Base-by-base conservation (phyloP, 116 monocot species). In the Zostera marina region DNA sequence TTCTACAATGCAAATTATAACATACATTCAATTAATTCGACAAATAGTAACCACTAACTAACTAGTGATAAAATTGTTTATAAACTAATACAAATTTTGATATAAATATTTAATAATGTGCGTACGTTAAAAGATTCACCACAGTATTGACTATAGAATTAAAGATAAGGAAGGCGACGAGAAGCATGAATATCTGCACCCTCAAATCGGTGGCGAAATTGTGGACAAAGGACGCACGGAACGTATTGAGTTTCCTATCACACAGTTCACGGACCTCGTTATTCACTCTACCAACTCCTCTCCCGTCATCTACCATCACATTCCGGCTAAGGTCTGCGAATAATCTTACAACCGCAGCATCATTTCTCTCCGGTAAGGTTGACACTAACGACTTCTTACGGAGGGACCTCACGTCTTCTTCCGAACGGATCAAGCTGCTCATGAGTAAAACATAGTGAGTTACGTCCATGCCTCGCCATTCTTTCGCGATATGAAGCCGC, bases 381-480 rank as follows among this genome's bases (percentile, higher is more conserved):
- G 16, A 22, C 26, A 63, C n/a, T 1, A 63, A n/a, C n/a, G n/a
- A 22, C 15, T 16, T 49, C 48, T 32, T 13, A 4, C 48, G 22
- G 2, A 63, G 47, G 8, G 3, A 1, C 15, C 7, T 14, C 13
- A 63, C 63, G 49, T 63, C 63, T 10, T 47, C 9, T 20, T 40
- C 11, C 2, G 16, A 13, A 22, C 63, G 22, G n/a, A 49, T 5
- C 1, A 63, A 12, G 63, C 63, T 52, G 47, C 51, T 51, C 63
- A 63, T 49, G 0, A 63, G 63, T n/a, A 63, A 22, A 23, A 63
- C 63, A 32, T 63, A 63, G 48, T 46, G 20, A 7, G 63, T 63
- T 1, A 63, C 63, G 44, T 13, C 38, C 63, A 63, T 63, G 49
- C 39, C 48, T 8, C 42, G 41, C 15, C 5, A 19, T 7, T 21